phyloP scores from a whole-genome alignment of 2,329 filamentous ascomycete genomes.

The Alternaria conjuncta region DNA sequence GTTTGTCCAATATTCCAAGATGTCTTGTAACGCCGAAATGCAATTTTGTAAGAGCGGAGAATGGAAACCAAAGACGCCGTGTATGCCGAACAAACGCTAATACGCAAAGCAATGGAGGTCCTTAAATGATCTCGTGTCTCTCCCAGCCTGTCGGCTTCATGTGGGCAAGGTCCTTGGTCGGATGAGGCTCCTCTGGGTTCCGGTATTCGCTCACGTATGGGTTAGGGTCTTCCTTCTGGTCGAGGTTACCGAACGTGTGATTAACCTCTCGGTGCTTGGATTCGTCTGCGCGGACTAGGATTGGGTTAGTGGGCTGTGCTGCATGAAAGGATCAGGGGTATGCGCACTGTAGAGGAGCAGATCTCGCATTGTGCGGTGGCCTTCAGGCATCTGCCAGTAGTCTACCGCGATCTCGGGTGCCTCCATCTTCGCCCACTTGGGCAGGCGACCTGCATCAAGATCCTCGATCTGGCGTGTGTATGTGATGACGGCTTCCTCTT shows the following conservation, averaged over 20 bases:
- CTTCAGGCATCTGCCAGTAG: slow-evolving; percentile 96
- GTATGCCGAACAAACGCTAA: background rate
- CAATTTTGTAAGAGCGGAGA: slow-evolving; percentile 14
- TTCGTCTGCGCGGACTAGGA: slow-evolving; percentile 47
- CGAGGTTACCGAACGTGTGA: slow-evolving; percentile 87
- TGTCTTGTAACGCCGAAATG: slow-evolving; percentile 11
- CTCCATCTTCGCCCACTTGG: slow-evolving; percentile 77
- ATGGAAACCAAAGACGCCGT: background rate
- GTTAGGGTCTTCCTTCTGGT: slow-evolving; percentile 87
- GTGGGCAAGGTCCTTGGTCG: slow-evolving; percentile 69
- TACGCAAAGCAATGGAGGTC: background rate
- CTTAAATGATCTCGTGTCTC: slow-evolving; percentile 65
- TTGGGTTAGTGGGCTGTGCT: slow-evolving; percentile 8
- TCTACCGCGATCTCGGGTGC: slow-evolving; percentile 88
- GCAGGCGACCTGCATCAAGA: slow-evolving; percentile 81
- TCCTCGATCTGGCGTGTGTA: slow-evolving; percentile 90
- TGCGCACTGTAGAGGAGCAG: slow-evolving; percentile 82
- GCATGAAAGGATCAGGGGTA: background rate
- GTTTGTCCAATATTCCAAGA: background rate
- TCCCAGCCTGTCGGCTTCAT: slow-evolving; percentile 80
- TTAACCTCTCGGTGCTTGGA: slow-evolving; percentile 84
- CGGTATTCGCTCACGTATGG: slow-evolving; percentile 88
- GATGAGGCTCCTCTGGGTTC: slow-evolving; percentile 69
- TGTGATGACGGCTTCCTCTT: slow-evolving; percentile 95
- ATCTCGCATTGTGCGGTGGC: slow-evolving; percentile 80